Evolutionary conservation across 2,329 filamentous ascomycete species (phyloP), one percentile per base, ranked within the genome.

Genomic region (Sclerotinia sclerotiorum): DNA sequence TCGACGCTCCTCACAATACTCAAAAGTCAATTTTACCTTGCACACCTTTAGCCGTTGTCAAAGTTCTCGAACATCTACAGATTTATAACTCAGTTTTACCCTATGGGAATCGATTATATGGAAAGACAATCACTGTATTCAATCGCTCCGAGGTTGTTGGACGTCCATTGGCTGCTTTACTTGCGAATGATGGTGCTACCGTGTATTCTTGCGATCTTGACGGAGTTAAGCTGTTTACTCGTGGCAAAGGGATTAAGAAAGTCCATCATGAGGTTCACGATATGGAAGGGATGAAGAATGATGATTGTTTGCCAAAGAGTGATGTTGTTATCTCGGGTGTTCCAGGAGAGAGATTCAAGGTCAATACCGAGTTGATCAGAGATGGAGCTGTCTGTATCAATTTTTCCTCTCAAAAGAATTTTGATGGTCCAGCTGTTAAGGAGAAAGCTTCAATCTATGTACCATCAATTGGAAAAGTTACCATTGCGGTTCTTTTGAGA

Each of bases 331-430:
- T 99, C 75, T 91, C 91, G 66, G 95, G 95, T 72, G 95, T 99
- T 2, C 95, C 95, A 0, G 87, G 88, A 32, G 91, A 97, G 72
- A 87, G 84, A 70, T 99, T 90, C 85, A 97, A 98, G 83, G 91
- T 99, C 35, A 92, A 94, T 7, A 90, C 90, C 4, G 87, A 92
- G 64, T 82, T 95, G 71, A 84, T 99, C 75, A 87, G 93, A 58
- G 92, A 97, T 68, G 95, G 95, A 60, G 94, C 92, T 42, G 92
- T 97, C n/a, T 99, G 95, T 84, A 94, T 99, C 82, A 99, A 99
- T 81, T 98, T 99, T 79, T 96, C 93, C 10, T 97, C 92, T 64
- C 93, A 91, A 80, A 92, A 94, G 83, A 98, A 99, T 81, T 98
- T 98, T 80, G 89, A 90, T 70, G 85, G 85, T 1, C 88, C 90